phyloP scores from a whole-genome alignment of 164 flowering plant genomes.

The Paratinospora sagittata region DNA sequence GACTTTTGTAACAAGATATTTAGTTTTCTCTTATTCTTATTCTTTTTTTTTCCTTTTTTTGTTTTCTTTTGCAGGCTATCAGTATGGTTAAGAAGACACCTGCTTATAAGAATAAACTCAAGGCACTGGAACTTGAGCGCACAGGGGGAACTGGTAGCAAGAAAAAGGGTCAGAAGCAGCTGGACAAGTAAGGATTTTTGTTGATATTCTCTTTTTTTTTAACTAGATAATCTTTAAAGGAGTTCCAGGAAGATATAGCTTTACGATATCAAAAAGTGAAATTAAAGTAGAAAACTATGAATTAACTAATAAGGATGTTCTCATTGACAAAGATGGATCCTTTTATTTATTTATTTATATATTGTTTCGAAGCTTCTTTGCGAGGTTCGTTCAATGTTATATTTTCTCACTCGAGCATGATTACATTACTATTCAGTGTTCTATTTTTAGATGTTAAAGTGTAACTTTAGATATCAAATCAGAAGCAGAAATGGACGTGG shows the following conservation, averaged over 20 bases:
- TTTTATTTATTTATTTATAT: too few relatives aligned
- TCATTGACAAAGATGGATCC: neutral
- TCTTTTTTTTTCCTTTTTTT: too few relatives aligned
- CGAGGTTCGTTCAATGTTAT: neutral
- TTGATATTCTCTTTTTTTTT: too few relatives aligned
- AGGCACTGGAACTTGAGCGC: constrained; percentile 87
- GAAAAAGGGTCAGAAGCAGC: constrained; percentile 72
- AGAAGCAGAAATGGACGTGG: too few relatives aligned
- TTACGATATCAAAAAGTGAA: neutral
- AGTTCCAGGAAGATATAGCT: neutral
- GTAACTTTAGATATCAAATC: too few relatives aligned
- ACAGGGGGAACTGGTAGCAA: constrained; percentile 63
- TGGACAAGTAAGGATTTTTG: constrained; percentile 52
- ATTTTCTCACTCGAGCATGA: neutral
- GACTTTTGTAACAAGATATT: neutral
- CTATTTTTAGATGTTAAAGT: neutral
- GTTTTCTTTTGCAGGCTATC: constrained; percentile 59
- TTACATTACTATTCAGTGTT: neutral
- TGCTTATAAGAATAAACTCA: constrained; percentile 83
- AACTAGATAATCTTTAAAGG: neutral
- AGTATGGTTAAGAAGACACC: constrained; percentile 93
- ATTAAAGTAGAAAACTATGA: too few relatives aligned
- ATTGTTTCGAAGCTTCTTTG: neutral
- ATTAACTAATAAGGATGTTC: neutral
- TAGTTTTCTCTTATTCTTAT: too few relatives aligned